A percentile compares a stretch with the other conserved stretches of the same genome.
phyloP scores from a whole-genome alignment of 352 stramenopile species.

The Phytopythium montanum region DNA sequence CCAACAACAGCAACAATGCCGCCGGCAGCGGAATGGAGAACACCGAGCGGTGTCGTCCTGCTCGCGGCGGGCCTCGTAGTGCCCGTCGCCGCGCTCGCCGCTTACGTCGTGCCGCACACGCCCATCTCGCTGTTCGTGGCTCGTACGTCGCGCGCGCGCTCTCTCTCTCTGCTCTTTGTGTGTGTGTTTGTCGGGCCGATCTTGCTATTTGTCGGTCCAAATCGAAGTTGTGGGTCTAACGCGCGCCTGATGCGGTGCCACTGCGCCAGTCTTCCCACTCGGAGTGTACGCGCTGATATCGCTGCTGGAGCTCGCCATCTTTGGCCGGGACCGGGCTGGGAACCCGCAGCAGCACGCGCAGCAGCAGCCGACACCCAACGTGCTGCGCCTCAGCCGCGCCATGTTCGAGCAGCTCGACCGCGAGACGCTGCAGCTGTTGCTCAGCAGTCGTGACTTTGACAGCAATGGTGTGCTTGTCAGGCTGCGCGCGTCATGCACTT shows the following conservation, averaged over 20 bases:
- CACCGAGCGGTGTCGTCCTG: slow-evolving; percentile 1
- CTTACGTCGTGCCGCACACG: slow-evolving; percentile 17
- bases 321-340: slow-evolving; percentile 20
- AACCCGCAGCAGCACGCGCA: slow-evolving; percentile 7
- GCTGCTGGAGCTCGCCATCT: slow-evolving; percentile 33
- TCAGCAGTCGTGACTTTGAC: slow-evolving; percentile 69
- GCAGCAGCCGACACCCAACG: slow-evolving; percentile 16
- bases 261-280: slow-evolving; percentile 24
- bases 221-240: too few species aligned
- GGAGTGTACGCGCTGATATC: slow-evolving; percentile 51
- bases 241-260: neutral
- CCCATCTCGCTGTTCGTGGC: slow-evolving; percentile 22
- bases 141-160: slow-evolving; percentile 11
- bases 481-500: neutral
- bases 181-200: too few species aligned
- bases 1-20: too few species aligned
- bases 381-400: slow-evolving; percentile 59
- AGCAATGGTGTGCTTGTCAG: slow-evolving; percentile 28
- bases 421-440: slow-evolving; percentile 54
- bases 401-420: slow-evolving; percentile 67
- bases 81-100: slow-evolving; percentile 15
- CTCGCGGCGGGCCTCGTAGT: slow-evolving; percentile 12
- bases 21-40: too few species aligned
- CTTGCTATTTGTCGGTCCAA: too few species aligned
- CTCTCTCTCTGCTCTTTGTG: too few species aligned